Base-by-base conservation (phyloP, 2,329 filamentous ascomycete genomes). In the Fusarium subglutinans region DNA sequence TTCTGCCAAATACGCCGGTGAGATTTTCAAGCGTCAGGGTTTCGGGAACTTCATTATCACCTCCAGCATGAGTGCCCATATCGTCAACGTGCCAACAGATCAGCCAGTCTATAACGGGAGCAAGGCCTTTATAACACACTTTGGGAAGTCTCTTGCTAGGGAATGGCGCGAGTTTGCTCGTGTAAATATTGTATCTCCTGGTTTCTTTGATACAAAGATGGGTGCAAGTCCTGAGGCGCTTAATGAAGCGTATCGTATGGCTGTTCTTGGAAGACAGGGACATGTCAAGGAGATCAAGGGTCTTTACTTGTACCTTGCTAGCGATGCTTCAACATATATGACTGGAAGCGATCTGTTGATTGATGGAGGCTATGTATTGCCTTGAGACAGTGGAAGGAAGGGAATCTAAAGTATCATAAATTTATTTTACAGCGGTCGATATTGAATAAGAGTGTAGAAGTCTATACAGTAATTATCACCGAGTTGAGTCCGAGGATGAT, bases 231-330 rank as follows among this genome's bases (percentile, higher is more conserved):
- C 83, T 0, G 48, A 64, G 6, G 82, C 82, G 5, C 70, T 85
- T 13, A 84, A 88, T 24, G 87, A 89, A 76, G 85, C 83, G 3
- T 82, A 85, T 50, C 77, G 85, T 2, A 88, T 89, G 87, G 82
- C 87, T 1, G 82, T 83, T 4, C 74, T 88, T 22, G 86, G 89
- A 43, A 86, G 90, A 69, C 86, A 91, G 70, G 90, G 88, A 33
- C 87, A 92, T 76, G 89, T 90, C 8, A 90, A 90, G 83, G 90
- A 92, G 83, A 83, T 92, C 72, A 92, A 91, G 85, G 90, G 89
- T 10, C 80, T 87, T 20, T 89, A 88, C 72, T 79, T 89, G 43
- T 88, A 88, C 76, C 80, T 88, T 37, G 85, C 84, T n/a, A 87
- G 85, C 35, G 86, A 87, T 66, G 87, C 87, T 5, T 74, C 70